A percentile compares a stretch with the other conserved stretches of the same genome.
Evolutionary conservation across 2,329 filamentous ascomycete species (phyloP).

Genomic region (Fusarium illudens): DNA sequence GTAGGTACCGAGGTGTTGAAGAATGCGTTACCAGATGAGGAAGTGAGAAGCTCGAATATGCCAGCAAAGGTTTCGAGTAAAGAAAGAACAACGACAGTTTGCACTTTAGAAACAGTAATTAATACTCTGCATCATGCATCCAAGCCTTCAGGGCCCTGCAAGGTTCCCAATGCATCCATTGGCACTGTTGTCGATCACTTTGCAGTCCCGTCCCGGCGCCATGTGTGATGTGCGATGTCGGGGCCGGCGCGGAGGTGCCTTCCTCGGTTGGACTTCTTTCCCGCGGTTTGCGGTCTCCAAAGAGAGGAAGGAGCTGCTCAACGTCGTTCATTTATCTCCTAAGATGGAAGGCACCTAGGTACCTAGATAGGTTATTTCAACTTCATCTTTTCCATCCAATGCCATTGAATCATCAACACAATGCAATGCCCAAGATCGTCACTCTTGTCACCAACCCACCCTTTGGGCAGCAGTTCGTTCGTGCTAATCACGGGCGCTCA

Average conservation of each 20-base stretch:
- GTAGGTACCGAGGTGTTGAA: constrained; percentile 5
- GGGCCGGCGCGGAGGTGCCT: constrained; percentile 14
- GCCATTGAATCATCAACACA: neutral
- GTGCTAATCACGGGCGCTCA: constrained; percentile 1
- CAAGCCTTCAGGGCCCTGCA: constrained; percentile 10
- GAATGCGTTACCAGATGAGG: neutral
- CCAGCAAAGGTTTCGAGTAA: neutral
- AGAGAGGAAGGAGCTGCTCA: constrained; percentile 4
- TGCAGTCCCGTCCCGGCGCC: neutral
- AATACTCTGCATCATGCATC: neutral
- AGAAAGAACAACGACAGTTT: neutral
- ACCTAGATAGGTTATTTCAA: constrained; percentile 21
- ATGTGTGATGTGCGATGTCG: constrained; percentile 9
- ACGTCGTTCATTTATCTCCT: neutral
- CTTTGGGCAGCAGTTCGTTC: constrained; percentile 5
- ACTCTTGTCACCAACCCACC: neutral
- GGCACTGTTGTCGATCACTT: neutral
- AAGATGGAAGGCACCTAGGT: no score
- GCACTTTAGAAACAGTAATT: neutral
- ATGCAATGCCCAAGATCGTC: neutral
- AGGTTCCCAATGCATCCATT: constrained; percentile 6
- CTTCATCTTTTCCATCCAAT: neutral
- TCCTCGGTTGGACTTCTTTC: constrained; percentile 9
- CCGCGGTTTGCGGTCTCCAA: neutral
- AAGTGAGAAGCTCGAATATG: neutral